phyloP scores from a whole-genome alignment of 176 grass and related monocot species.

The Bonia amplexicaulis region DNA sequence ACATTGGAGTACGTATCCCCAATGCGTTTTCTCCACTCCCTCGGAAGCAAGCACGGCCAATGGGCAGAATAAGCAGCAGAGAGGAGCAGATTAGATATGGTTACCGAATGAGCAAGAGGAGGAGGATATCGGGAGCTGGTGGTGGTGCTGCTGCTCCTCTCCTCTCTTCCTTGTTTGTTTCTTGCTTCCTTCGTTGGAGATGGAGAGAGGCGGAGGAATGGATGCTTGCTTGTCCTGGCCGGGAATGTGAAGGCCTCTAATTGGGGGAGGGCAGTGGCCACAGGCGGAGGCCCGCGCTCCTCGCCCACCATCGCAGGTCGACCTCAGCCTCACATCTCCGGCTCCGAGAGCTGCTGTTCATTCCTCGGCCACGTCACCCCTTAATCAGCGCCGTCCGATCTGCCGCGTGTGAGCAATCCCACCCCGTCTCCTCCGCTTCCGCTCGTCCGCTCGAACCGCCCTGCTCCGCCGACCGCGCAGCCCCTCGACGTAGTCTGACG shows the following conservation, averaged over 20 bases:
- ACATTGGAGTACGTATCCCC: too few relatives aligned
- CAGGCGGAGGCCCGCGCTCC: neutral
- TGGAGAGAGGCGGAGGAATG: neutral
- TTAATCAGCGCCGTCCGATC: too few relatives aligned
- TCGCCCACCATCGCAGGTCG: neutral
- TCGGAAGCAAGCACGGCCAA: neutral
- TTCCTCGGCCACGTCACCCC: too few relatives aligned
- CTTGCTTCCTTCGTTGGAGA: neutral
- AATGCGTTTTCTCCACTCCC: too few relatives aligned
- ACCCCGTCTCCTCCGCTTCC: too few relatives aligned
- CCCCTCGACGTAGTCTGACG: too few relatives aligned
- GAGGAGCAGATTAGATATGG: neutral
- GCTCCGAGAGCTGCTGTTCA: too few relatives aligned
- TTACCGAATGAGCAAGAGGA: neutral
- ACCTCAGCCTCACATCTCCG: neutral
- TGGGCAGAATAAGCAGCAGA: neutral
- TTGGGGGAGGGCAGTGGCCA: neutral
- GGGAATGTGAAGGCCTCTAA: neutral
- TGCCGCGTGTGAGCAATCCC: too few relatives aligned
- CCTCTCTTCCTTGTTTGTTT: neutral
- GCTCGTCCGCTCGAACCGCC: too few relatives aligned
- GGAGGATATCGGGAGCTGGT: neutral
- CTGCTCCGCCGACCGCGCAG: too few relatives aligned
- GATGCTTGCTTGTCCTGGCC: neutral
- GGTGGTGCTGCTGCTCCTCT: too few relatives aligned